Evolutionary conservation across 2,329 filamentous ascomycete genomes (phyloP), one percentile per base, ranked within the genome.

Genomic region (Macrophomina phaseolina): DNA sequence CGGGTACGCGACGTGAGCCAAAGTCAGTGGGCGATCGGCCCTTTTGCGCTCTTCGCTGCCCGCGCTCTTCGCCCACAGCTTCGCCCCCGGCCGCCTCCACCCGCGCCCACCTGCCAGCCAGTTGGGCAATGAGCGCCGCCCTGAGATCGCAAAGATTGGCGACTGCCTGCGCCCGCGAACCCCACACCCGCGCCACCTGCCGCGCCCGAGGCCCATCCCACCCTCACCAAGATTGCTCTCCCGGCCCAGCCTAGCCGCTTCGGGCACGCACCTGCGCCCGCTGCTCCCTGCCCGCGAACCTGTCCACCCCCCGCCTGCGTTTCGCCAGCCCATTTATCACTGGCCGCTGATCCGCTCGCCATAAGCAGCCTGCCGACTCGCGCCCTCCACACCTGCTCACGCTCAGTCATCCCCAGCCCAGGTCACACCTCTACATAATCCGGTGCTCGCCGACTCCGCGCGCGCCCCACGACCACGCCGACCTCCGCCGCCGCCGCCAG

Each of bases 321-420:
- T 61, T 61, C 56, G 40, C 40, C 28, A 23, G 48, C 40, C 65
- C 49, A 67, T 67, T 67, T 67, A 67, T 67, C 65, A 67, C 65
- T 63, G 65, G 56, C 65, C 40, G 56, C 60, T 62, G 58, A 52
- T 62, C 65, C 58, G 56, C 48, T 56, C 58, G 45, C 48, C 23
- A 55, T 67, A 67, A 67, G 65, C 65, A 62, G 65, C 49, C 65
- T 34, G 40, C 49, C 60, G 48, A 56, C 65, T 63, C 60, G 51
- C 49, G 38, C 53, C 64, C 56, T 61, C 64, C 34, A 40, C 36
- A 30, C 55, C 18, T 28, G 56, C 45, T 68, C 60, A 66, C 65
- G 64, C 48, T 63, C 36, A 42, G 56, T 55, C 67, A 67, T 62
- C 61, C 46, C 38, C 23, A 60, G 23, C 56, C 34, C 56, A 46